Base-by-base conservation (phyloP, 1,139 yeast genomes). In the Meyerozyma guilliermondii region DNA sequence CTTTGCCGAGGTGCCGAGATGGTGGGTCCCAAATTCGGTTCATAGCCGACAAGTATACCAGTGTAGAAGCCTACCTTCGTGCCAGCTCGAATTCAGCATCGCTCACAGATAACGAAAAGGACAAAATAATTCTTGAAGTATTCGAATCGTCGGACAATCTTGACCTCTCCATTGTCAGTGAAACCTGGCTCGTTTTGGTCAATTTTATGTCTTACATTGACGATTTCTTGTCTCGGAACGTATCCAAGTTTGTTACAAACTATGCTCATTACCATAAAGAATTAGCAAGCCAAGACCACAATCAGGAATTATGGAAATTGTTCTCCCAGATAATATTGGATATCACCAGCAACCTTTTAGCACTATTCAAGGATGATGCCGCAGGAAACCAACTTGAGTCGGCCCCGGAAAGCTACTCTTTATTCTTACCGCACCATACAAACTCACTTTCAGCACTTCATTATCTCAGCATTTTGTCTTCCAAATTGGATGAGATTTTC, bases 11-110 rank as follows among this genome's bases (percentile, higher is more conserved):
- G 7, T 53, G 58, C 39, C 57, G 75, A 45, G 54, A 54, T 37
- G 56, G 63, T 40, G 75, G 76, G 1, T 68, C 75, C 1, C 63
- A 67, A 71, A 41, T 68, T 68, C 23, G 79, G 70, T 55, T 78
- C 71, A 77, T 83, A 81, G 87, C 58, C 65, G 49, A 62, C 65
- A 44, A 62, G 49, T 71, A 68, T 46, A 61, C 55, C 27, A 62
- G 50, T 42, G 58, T 68, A 22, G 71, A 68, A 42, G 70, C 66
- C 29, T 68, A 63, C 42, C 61, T 68, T 41, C 52, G 52, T 33
- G 63, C 65, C 1, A 55, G 66, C 1, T 61, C 63, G n/a, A 54
- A 65, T 0, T 50, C 60, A 3, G 46, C 60, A 1, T 47, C 60
- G 3, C 59, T 60, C 23, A 51, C 51, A 26, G 54, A 52, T 23